phyloP scores from a whole-genome alignment of 2,329 filamentous ascomycete species.

The Xylariaceae sp. region DNA sequence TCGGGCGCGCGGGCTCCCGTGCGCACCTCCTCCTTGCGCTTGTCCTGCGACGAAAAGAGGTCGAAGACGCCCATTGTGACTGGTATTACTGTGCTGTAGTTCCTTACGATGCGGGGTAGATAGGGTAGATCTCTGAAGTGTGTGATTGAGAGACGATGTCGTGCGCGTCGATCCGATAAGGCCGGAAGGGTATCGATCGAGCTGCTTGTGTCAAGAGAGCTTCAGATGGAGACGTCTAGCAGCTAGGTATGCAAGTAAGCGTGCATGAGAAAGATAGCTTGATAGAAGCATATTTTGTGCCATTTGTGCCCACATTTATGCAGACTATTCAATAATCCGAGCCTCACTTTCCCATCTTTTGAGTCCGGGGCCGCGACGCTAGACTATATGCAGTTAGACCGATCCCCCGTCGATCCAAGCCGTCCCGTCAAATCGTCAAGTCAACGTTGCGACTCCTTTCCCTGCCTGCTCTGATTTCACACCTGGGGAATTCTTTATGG shows the following conservation, averaged over 20 bases:
- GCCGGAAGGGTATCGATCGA: neutral
- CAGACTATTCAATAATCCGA: neutral
- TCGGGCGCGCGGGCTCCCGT: constrained; percentile 69
- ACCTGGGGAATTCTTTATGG: neutral
- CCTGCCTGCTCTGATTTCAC: neutral
- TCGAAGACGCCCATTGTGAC: constrained; percentile 46
- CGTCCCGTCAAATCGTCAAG: neutral
- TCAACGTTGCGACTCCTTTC: constrained; percentile 10
- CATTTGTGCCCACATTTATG: neutral
- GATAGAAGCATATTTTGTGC: neutral
- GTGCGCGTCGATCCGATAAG: no score
- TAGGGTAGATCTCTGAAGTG: neutral
- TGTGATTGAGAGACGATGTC: no score
- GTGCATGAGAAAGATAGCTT: neutral
- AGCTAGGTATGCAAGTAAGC: neutral
- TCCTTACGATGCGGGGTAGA: neutral
- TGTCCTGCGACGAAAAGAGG: constrained; percentile 37
- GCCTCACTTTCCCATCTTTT: neutral
- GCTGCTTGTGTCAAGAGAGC: neutral
- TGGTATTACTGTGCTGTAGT: neutral
- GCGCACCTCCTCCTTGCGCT: constrained; percentile 51
- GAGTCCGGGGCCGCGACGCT: constrained; percentile 3
- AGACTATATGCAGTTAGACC: constrained; percentile 2
- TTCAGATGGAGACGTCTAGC: no score
- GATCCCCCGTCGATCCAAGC: neutral